phyloP scores from a whole-genome alignment of 257 asterid genomes.

The Gentiana straminea region DNA sequence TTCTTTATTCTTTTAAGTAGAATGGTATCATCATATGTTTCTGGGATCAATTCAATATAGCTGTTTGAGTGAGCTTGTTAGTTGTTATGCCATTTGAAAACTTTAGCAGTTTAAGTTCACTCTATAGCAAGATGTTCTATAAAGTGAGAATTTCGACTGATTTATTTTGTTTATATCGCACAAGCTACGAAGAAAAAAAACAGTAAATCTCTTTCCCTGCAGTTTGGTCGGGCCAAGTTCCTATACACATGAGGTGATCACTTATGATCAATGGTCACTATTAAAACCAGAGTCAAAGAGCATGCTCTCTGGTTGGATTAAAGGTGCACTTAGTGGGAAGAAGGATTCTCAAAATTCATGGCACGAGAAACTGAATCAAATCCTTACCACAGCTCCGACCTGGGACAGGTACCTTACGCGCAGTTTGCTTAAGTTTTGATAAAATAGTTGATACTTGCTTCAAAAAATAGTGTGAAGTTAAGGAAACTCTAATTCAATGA shows the following conservation, averaged over 20 bases:
- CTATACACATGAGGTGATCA: slow-evolving; percentile 72
- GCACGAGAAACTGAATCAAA: slow-evolving; percentile 42
- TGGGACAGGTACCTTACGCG: slow-evolving; percentile 62
- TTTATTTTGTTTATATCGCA: too few relatives aligned
- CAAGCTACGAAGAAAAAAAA: too few relatives aligned
- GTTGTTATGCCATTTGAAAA: neutral
- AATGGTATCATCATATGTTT: too few relatives aligned
- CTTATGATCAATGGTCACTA: slow-evolving; percentile 62
- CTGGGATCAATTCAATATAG: too few relatives aligned
- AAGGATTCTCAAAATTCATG: slow-evolving; percentile 57
- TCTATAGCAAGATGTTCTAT: neutral
- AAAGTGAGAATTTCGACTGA: too few relatives aligned
- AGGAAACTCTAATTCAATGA: too few relatives aligned
- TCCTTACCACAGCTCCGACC: slow-evolving; percentile 77
- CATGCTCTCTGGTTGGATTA: slow-evolving; percentile 65
- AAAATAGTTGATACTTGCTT: too few relatives aligned
- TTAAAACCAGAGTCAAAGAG: slow-evolving; percentile 48
- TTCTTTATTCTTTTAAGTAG: too few relatives aligned
- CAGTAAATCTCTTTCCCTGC: slow-evolving; percentile 19
- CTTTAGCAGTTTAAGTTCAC: neutral
- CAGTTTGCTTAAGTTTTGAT: too few relatives aligned
- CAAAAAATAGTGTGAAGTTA: too few relatives aligned
- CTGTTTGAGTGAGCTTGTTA: too few relatives aligned
- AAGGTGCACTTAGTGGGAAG: slow-evolving; percentile 67
- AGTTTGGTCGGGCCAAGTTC: slow-evolving; percentile 43